phyloP scores from a whole-genome alignment of 768 basidiomycete genomes.

The Lactarius trivialis region DNA sequence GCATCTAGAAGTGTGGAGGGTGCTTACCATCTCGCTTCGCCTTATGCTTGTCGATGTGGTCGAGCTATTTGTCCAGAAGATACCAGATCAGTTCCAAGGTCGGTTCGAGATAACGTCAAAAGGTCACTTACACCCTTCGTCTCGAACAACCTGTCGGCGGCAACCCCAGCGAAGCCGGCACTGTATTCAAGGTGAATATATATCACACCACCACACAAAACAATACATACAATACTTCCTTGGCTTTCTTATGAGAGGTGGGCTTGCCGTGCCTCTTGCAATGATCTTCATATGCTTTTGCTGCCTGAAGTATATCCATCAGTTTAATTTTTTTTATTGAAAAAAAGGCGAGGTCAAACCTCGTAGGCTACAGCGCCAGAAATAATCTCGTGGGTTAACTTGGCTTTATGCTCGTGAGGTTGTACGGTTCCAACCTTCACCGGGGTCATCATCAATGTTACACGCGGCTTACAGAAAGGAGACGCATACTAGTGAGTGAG shows the following conservation, averaged over 20 bases:
- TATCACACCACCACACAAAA: neutral
- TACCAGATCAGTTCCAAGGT: neutral
- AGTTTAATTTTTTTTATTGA: too few relatives aligned
- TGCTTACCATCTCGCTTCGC: slow-evolving; percentile 35
- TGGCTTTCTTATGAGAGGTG: slow-evolving; percentile 45
- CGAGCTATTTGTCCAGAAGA: slow-evolving; percentile 30
- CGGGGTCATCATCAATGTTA: neutral
- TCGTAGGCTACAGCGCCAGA: slow-evolving; percentile 62
- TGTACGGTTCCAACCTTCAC: neutral
- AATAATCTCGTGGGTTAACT: slow-evolving; percentile 59
- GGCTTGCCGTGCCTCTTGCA: slow-evolving; percentile 42
- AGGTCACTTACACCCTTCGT: slow-evolving; percentile 44
- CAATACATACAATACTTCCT: slow-evolving; percentile 42
- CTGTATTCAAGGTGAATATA: slow-evolving; percentile 26
- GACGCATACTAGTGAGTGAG: neutral
- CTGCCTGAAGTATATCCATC: too few relatives aligned
- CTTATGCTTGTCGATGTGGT: slow-evolving; percentile 39
- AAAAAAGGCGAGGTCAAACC: slow-evolving; percentile 37
- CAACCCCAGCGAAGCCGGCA: slow-evolving; percentile 50
- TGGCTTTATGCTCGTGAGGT: slow-evolving; percentile 46
- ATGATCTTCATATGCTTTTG: slow-evolving; percentile 61
- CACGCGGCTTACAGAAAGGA: neutral
- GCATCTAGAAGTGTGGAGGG: neutral
- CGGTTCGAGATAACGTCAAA: neutral
- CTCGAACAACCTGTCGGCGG: slow-evolving; percentile 49